Evolutionary conservation across 768 basidiomycete species (phyloP).

Genomic region (Flagelloscypha sp.): DNA sequence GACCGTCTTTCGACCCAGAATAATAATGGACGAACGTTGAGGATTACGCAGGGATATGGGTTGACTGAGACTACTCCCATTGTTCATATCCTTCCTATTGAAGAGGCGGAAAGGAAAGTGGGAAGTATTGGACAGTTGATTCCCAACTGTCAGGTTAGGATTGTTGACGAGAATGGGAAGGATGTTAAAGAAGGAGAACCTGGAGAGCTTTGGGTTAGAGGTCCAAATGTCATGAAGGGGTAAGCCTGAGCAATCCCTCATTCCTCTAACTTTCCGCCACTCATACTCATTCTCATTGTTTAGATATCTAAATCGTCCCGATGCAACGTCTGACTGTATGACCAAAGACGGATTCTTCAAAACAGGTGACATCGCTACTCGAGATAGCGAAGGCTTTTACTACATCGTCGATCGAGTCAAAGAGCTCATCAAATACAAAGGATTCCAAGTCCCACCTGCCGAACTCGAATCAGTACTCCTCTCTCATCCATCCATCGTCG

Average conservation of each 20-base stretch:
- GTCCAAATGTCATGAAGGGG: conserved; percentile 51
- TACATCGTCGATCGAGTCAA: conserved; percentile 42
- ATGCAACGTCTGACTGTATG: conserved; percentile 42
- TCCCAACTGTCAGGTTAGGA: conserved; percentile 46
- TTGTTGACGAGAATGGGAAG: conserved; percentile 42
- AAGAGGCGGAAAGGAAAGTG: conserved; percentile 37
- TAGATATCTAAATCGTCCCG: conserved; percentile 46
- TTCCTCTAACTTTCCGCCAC: neutral
- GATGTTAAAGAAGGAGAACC: conserved; percentile 15
- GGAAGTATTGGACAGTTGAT: conserved; percentile 65
- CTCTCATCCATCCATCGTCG: conserved; percentile 43
- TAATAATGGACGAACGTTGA: neutral
- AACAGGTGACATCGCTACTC: conserved; percentile 50
- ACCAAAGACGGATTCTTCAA: conserved; percentile 52
- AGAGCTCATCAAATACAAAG: conserved; percentile 28
- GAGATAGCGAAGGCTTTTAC: conserved; percentile 42
- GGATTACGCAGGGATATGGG: conserved; percentile 43
- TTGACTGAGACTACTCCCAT: conserved; percentile 80
- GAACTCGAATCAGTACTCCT: conserved; percentile 50
- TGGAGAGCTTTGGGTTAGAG: conserved; percentile 54
- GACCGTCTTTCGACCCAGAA: conserved; percentile 18
- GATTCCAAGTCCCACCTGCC: conserved; percentile 32
- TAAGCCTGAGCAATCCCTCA: conserved; percentile 5
- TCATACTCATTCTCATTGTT: conserved; percentile 14
- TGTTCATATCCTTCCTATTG: conserved; percentile 43